phyloP scores from a whole-genome alignment of 257 asterid species.

The Jacaranda mimosifolia region DNA sequence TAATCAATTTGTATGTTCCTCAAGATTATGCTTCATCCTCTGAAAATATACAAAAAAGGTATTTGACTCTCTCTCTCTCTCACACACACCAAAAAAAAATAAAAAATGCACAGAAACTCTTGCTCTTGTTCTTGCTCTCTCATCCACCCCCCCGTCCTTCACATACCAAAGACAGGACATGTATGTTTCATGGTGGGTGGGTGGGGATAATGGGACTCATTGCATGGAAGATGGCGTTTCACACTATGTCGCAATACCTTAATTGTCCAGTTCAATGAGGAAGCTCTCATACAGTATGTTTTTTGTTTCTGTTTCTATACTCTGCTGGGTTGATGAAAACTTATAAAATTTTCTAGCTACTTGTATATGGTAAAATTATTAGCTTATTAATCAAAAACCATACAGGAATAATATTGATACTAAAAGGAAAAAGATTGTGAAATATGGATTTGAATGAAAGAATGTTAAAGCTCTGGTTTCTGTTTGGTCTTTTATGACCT shows the following conservation, averaged over 20 bases:
- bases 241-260: background rate
- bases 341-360: too few species aligned
- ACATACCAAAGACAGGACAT: background rate
- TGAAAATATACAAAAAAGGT: constrained; percentile 88
- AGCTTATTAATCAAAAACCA: background rate
- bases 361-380: background rate
- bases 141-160: background rate
- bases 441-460: background rate
- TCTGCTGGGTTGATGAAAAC: background rate
- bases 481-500: constrained; percentile 19
- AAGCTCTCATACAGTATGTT: background rate
- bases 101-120: background rate
- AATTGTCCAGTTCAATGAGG: background rate
- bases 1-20: constrained; percentile 66
- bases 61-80: constrained; percentile 19
- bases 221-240: background rate
- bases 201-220: background rate
- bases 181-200: constrained; percentile 1
- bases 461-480: background rate
- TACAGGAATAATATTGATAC: background rate
- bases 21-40: constrained; percentile 67
- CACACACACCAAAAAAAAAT: background rate
- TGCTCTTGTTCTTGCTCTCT: background rate
- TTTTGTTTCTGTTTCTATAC: background rate
- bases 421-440: background rate